These are phyloP conservation scores for Tagetes patula DNA, from an alignment of 129 eudicot genomes.

Conservation along the genomic window DNA sequence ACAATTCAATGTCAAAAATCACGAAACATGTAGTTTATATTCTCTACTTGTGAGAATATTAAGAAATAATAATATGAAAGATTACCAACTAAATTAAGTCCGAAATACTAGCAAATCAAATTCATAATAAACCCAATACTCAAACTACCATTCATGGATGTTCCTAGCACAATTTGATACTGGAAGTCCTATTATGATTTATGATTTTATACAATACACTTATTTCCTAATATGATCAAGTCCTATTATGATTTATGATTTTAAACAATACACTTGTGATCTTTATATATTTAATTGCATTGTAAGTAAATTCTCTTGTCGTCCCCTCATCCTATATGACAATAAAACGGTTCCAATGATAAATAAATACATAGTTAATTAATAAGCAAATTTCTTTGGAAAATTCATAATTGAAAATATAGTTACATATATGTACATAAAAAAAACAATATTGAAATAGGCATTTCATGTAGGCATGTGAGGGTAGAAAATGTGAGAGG, in stretches of 20 bases:
- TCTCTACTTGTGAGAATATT: too few species aligned
- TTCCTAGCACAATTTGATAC: too few species aligned
- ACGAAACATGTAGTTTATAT: too few species aligned
- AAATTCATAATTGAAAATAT: too few species aligned
- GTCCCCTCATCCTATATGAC: neutral
- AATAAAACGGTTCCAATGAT: neutral
- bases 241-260: neutral
- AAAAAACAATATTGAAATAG: neutral
- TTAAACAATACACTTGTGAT: neutral
- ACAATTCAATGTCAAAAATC: too few species aligned
- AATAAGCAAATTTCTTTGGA: too few species aligned
- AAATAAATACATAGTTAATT: neutral
- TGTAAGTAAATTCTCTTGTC: neutral
- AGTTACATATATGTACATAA: too few species aligned
- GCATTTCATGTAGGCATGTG: neutral
- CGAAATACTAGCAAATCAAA: too few species aligned
- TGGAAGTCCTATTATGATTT: neutral
- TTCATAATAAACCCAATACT: too few species aligned
- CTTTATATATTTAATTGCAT: neutral
- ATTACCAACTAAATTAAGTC: too few species aligned
- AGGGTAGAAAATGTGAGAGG: neutral
- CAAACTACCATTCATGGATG: too few species aligned
- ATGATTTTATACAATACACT: neutral
- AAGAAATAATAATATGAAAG: too few species aligned
- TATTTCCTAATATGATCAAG: neutral